Evolutionary conservation across 768 basidiomycete genomes (phyloP).

Genomic region (Amyloporia xantha): DNA sequence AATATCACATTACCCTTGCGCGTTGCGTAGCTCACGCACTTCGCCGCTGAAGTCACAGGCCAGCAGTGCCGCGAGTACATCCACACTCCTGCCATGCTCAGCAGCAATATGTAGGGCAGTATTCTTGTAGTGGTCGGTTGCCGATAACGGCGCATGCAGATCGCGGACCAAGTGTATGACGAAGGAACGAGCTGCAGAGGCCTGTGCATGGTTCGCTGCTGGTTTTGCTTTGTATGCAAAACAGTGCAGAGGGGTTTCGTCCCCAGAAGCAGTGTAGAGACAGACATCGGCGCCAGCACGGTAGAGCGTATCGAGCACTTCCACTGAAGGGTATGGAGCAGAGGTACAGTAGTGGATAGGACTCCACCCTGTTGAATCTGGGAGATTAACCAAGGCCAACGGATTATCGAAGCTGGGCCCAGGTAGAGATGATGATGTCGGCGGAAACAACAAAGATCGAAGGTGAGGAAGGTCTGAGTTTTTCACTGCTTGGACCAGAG

Average conservation of each 20-base stretch:
- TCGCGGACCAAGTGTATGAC: slow-evolving; percentile 62
- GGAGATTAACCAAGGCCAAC: slow-evolving; percentile 51
- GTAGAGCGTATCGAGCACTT: slow-evolving; percentile 64
- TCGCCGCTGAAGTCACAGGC: slow-evolving; percentile 53
- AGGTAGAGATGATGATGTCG: slow-evolving; percentile 27
- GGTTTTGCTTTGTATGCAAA: slow-evolving; percentile 37
- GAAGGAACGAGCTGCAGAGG: slow-evolving; percentile 45
- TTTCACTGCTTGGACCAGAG: slow-evolving; percentile 10
- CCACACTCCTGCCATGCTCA: slow-evolving; percentile 60
- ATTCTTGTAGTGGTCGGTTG: slow-evolving; percentile 60
- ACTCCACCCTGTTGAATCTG: slow-evolving; percentile 66
- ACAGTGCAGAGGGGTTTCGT: slow-evolving; percentile 64
- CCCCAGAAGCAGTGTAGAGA: slow-evolving; percentile 54
- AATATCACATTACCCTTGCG: slow-evolving; percentile 47
- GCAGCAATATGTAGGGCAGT: slow-evolving; percentile 80
- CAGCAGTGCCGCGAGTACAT: slow-evolving; percentile 56
- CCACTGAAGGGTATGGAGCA: slow-evolving; percentile 45
- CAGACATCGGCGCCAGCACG: slow-evolving; percentile 71
- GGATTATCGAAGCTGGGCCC: slow-evolving; percentile 26
- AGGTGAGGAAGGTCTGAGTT: slow-evolving; percentile 9
- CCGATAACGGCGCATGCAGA: slow-evolving; percentile 61
- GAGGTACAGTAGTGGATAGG: slow-evolving; percentile 66
- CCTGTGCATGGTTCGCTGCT: slow-evolving; percentile 13
- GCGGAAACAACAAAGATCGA: slow-evolving; percentile 26
- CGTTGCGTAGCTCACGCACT: slow-evolving; percentile 57